Percentiles rank a stretch among this genome's conserved stretches.
phyloP scores from a whole-genome alignment of 768 basidiomycete species.

The Tubosaeta sp. region DNA sequence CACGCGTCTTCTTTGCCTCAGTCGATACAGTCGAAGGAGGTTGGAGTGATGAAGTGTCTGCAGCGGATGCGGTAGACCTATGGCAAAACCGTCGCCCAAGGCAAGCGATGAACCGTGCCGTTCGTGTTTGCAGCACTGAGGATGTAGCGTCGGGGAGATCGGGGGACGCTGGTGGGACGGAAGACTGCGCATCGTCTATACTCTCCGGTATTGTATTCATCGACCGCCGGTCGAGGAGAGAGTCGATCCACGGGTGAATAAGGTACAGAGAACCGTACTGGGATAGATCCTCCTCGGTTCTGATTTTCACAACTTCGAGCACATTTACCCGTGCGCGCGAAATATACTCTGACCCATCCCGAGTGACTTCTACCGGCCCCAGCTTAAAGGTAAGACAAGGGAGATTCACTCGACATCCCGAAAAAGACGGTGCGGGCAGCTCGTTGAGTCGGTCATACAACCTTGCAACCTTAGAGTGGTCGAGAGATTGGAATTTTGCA shows the following conservation, averaged over 20 bases:
- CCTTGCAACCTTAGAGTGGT: no score
- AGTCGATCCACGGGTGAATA: slow-evolving; percentile 12
- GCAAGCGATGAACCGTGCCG: neutral
- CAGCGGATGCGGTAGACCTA: neutral
- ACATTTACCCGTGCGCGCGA: neutral
- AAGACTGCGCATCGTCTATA: no score
- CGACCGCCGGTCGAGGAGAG: slow-evolving; percentile 5
- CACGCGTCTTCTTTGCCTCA: neutral
- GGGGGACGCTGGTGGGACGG: neutral
- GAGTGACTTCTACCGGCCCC: neutral
- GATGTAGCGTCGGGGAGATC: no score
- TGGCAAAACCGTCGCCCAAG: neutral
- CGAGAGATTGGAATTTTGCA: neutral
- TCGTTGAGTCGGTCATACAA: slow-evolving; percentile 2
- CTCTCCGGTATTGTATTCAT: no score
- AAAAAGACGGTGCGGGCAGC: neutral
- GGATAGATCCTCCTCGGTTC: slow-evolving; percentile 5
- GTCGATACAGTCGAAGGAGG: neutral
- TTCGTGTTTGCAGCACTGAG: neutral
- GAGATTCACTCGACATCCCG: slow-evolving; percentile 2
- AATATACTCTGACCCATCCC: neutral
- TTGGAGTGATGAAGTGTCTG: neutral
- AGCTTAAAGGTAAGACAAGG: slow-evolving; percentile 9
- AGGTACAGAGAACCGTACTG: neutral
- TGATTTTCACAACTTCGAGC: slow-evolving; percentile 8